Evolutionary conservation across 2,329 filamentous ascomycete species (phyloP), one percentile per base, ranked within the genome.

Genomic region (Alternaria alternata): DNA sequence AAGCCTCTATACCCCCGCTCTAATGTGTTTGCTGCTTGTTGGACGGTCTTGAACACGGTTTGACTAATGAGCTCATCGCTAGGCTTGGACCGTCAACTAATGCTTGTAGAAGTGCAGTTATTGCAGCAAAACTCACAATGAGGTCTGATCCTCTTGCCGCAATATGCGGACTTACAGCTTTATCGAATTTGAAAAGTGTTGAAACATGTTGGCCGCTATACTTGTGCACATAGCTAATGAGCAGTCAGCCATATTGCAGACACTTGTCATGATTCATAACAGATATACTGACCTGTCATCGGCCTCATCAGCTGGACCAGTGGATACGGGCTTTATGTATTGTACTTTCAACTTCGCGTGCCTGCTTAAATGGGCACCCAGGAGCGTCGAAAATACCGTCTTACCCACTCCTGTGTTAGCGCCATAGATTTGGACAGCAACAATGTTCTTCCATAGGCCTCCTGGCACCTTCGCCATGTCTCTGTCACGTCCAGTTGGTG

Each of bases 381-480:
- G 81, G 12, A 93, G 78, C 0, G 91, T 93, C 2, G 90, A 89
- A 59, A 93, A 85, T 32, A 96, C 87, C 0, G 92, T 96, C 82
- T 96, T 96, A 65, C 92, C 92, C 26, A 95, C 91, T 66, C 91
- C 88, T 0, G 92, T 95, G 70, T 94, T 95, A 47, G 92, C 91
- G 28, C 92, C 92, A 71, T 91, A 96, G 38, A 96, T 82, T 77
- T 95, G 92, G 68, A 91, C 86, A 12, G 87, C 83, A 62, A 88
- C 87, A 54, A 94, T 82, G 8, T 86, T 86, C 61, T 89, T 87
- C 87, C 89, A 92, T 38, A 93, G 82, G 48, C 88, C 82, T 53
- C 88, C 84, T 48, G 87, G 83, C 52, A 88, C 78, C 26, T 85
- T 70, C 75, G 77, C 81, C 75, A 77, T 76, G 51, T 59, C 70